Evolutionary conservation across 2,329 filamentous ascomycete species (phyloP).

Genomic region (Cryphonectria nitschkei): DNA sequence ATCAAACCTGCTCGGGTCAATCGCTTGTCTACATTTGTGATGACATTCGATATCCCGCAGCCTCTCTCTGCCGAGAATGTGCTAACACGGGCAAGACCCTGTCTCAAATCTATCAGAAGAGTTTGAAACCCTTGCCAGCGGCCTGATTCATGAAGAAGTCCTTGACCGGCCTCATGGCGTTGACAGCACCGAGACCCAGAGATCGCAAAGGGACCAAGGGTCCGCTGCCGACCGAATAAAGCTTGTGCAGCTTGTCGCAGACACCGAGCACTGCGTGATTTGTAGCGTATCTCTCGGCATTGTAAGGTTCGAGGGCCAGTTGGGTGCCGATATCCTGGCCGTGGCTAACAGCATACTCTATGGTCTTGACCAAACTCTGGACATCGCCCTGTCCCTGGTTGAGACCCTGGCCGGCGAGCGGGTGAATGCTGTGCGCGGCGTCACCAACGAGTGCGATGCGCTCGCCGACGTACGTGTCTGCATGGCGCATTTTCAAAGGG

Average conservation of each 20-base stretch:
- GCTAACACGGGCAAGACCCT: too few relatives aligned
- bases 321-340: conserved; percentile 85
- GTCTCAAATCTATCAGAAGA: conserved; percentile 35
- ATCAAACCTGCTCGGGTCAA: background rate
- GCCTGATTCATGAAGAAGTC: conserved; percentile 81
- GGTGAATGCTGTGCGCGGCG: conserved; percentile 93
- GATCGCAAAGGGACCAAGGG: conserved; percentile 81
- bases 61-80: background rate
- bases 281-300: conserved; percentile 75
- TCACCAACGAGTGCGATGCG: conserved; percentile 92
- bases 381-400: conserved; percentile 94
- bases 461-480: conserved; percentile 89
- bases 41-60: background rate
- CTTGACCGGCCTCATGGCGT: conserved; percentile 77
- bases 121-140: conserved; percentile 56
- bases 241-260: conserved; percentile 88
- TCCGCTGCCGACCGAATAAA: conserved; percentile 81
- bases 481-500: conserved; percentile 87
- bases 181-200: conserved; percentile 74
- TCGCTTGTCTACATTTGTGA: too few relatives aligned
- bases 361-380: conserved; percentile 72
- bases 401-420: conserved; percentile 89
- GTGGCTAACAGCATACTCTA: conserved; percentile 76
- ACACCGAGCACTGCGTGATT: conserved; percentile 81
- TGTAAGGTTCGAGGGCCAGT: conserved; percentile 81